Percentiles rank a stretch among this genome's conserved stretches.
Evolutionary conservation across 192 early-diverging fungal genomes (phyloP).

Genomic region (Funneliformis geosporum): DNA sequence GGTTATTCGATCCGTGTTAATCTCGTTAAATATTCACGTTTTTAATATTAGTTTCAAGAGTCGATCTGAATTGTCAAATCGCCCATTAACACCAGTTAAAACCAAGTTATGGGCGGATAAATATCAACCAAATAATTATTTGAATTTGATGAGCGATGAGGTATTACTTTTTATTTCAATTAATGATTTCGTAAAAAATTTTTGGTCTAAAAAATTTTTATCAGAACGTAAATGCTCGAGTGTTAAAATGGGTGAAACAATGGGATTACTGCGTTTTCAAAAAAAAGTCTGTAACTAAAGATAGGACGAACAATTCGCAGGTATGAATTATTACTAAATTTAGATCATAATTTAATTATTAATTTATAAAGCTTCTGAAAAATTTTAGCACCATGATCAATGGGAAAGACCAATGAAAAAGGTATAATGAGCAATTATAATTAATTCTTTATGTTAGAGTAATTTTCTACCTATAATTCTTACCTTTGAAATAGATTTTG

Average conservation of each 20-base stretch:
- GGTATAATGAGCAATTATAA: conserved; percentile 30
- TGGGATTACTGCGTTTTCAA: conserved; percentile 98
- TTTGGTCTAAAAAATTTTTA: not conserved
- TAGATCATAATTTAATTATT: not conserved
- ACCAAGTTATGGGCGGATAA: conserved; percentile 84
- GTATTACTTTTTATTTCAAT: conserved; percentile 37
- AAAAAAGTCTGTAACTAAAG: not conserved
- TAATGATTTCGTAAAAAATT: not conserved
- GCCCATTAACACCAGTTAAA: too few species aligned
- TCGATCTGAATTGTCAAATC: too few species aligned
- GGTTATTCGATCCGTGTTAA: too few species aligned
- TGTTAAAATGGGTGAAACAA: conserved; percentile 91
- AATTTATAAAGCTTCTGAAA: too few species aligned
- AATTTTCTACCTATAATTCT: too few species aligned
- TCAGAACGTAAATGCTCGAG: conserved; percentile 79
- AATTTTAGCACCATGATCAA: conserved; percentile 43
- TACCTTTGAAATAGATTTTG: conserved; percentile 43
- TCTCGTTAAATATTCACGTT: too few species aligned
- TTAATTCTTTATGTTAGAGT: too few species aligned
- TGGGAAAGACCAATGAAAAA: conserved; percentile 61
- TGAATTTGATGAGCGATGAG: conserved; percentile 91
- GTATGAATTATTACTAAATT: not conserved
- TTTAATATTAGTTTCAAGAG: too few species aligned
- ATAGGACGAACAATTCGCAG: not conserved
- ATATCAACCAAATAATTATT: conserved; percentile 77